Conservation (phyloP, 2,329 filamentous ascomycete species). For the Thielaviopsis punctulata region DNA sequence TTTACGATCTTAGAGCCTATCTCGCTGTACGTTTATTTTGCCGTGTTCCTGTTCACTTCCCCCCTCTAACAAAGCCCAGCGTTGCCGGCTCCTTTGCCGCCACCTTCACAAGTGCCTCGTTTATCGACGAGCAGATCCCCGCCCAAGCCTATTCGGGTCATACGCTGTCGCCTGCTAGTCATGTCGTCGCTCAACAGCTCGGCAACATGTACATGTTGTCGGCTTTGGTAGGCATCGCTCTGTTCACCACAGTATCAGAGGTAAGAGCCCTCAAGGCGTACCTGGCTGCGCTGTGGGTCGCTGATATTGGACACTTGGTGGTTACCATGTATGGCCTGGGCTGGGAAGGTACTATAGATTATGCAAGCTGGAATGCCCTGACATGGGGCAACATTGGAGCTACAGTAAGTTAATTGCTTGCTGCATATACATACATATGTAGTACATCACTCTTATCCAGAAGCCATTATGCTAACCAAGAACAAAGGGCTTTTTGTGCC, state of each 20-base stretch:
- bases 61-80: constrained; percentile 22
- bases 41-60: neutral
- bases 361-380: constrained; percentile 47
- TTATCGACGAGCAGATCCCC: constrained; percentile 45
- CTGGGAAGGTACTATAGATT: constrained; percentile 31
- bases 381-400: constrained; percentile 57
- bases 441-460: neutral
- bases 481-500: constrained; percentile 33
- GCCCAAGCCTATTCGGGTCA: constrained; percentile 18
- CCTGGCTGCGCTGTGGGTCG: constrained; percentile 44
- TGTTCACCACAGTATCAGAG: constrained; percentile 23
- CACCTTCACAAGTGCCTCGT: constrained; percentile 40
- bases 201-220: constrained; percentile 54
- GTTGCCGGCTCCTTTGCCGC: constrained; percentile 41
- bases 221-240: constrained; percentile 42
- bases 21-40: constrained; percentile 35
- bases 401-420: constrained; percentile 30
- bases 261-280: constrained; percentile 49
- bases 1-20: constrained; percentile 54
- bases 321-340: constrained; percentile 43
- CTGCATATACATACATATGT: neutral
- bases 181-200: constrained; percentile 47
- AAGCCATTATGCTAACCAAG: neutral
- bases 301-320: constrained; percentile 50
- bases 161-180: constrained; percentile 26